Evolutionary conservation across 1,284 basidiomycete genomes (phyloP), one percentile per base, ranked within the genome.

Genomic region (Tylopilus sp.): DNA sequence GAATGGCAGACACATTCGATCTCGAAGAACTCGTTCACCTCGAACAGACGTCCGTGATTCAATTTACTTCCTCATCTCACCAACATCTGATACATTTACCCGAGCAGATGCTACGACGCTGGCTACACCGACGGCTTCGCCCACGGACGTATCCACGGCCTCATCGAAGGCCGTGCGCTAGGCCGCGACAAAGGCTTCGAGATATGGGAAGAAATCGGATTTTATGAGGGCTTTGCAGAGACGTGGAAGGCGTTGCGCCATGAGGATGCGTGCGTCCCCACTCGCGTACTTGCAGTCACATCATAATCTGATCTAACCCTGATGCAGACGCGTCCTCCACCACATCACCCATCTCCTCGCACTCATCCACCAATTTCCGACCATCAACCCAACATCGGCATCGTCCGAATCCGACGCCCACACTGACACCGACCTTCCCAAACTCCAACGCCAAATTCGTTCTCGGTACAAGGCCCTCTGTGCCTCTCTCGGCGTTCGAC

Each of bases 141-240:
- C 0, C 96, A 98, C 76, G 97, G 97, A 7, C 86, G 89, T 53
- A 89, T 96, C 18, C 96, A 98, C 72, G 97, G 97, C 1, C 81
- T 93, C 26, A 96, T 96, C 67, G 96, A 99, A 79, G 97, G 97
- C 6, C 86, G 96, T n/a, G 91, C 92, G 5, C 84, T 98, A 6
- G 97, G 97, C 1, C 87, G 91, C 67, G 92, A 95, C 74, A 97
- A 98, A 76, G 95, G 95, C 0, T 98, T 92, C 78, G 95, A 97
- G 80, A 89, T 98, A 77, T 98, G 97, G 96, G 96, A 98, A 79
- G 97, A 99, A 78, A 86, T 99, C 9, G 96, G 94, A 3, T 98
- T 92, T 76, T 97, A 97, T 76, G 88, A 95, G 73, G 97, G 96
- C 4, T 92, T 93, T 74, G 94, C 95, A 6, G 69, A 74, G 60